Percentiles rank a stretch among this genome's conserved stretches.
Evolutionary conservation across 2,329 filamentous ascomycete species (phyloP).

Genomic region (Xylariaceae sp.): DNA sequence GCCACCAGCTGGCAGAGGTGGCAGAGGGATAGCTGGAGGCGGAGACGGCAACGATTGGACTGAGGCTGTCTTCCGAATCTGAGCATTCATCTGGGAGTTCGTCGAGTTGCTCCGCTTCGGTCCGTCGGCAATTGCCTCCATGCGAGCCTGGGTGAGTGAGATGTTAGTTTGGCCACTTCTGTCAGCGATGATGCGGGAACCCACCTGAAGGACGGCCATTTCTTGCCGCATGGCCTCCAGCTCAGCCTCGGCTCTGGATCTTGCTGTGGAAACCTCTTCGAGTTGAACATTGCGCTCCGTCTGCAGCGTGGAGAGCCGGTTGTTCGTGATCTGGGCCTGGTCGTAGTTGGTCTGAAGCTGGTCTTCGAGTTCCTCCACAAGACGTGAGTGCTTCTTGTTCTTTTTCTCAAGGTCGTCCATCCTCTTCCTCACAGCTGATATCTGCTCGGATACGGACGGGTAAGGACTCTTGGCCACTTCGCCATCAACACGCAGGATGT

Average conservation of each 20-base stretch:
- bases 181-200: not conserved
- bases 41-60: constrained; percentile 83
- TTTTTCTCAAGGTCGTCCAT: constrained; percentile 53
- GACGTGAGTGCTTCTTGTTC: constrained; percentile 84
- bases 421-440: constrained; percentile 57
- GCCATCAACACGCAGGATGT: constrained; percentile 45
- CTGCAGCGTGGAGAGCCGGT: constrained; percentile 76
- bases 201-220: constrained; percentile 70
- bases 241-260: constrained; percentile 56
- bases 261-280: constrained; percentile 67
- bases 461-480: constrained; percentile 35
- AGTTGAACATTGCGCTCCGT: constrained; percentile 66
- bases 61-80: constrained; percentile 77
- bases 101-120: constrained; percentile 53
- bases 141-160: constrained; percentile 18
- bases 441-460: constrained; percentile 45
- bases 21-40: constrained; percentile 90
- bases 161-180: constrained; percentile 17
- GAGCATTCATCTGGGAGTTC: constrained; percentile 59
- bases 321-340: constrained; percentile 76
- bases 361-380: constrained; percentile 94
- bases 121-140: constrained; percentile 24
- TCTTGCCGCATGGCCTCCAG: constrained; percentile 61
- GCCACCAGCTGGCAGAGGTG: constrained; percentile 66
- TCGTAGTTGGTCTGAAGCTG: constrained; percentile 94